Conservation (phyloP, 257 asterid species). For the Hygrophila difformis region DNA sequence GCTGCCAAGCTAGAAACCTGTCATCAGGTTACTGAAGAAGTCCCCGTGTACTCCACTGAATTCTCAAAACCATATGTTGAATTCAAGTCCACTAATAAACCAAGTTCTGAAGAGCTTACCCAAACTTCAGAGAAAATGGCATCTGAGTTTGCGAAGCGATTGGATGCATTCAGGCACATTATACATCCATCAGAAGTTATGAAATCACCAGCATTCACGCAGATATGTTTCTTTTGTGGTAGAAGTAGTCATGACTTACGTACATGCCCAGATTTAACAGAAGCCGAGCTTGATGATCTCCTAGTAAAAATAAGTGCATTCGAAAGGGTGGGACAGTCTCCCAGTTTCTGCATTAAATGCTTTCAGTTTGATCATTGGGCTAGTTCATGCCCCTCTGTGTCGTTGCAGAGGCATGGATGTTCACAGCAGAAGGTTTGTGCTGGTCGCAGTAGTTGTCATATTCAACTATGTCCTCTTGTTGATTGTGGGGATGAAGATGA, state of each 20-base stretch:
- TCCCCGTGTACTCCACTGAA: constrained; percentile 8
- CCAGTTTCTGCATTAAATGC: constrained; percentile 51
- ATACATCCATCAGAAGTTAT: constrained; percentile 20
- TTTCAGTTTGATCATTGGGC: constrained; percentile 66
- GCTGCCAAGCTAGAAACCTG: constrained; percentile 15
- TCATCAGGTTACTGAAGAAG: constrained; percentile 18
- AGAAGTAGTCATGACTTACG: constrained; percentile 39
- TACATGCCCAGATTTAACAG: constrained; percentile 33
- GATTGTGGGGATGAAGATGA: not conserved
- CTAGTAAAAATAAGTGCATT: constrained; percentile 26
- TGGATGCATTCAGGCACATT: constrained; percentile 54
- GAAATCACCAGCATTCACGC: constrained; percentile 15
- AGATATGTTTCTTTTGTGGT: constrained; percentile 55
- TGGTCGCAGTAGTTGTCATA: not conserved
- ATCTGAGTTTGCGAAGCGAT: constrained; percentile 49
- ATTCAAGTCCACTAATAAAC: constrained; percentile 14
- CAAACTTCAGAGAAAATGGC: constrained; percentile 46
- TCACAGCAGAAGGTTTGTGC: constrained; percentile 7
- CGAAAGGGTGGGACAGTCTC: constrained; percentile 26
- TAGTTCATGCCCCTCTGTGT: constrained; percentile 36
- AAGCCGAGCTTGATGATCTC: constrained; percentile 42
- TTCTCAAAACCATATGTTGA: constrained; percentile 16
- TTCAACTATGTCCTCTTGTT: not conserved
- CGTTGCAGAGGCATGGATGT: constrained; percentile 16
- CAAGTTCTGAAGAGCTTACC: constrained; percentile 19